Percentiles rank a stretch among this genome's conserved stretches.
Evolutionary conservation across 768 basidiomycete species (phyloP).

Genomic region (Nidularia sp.): DNA sequence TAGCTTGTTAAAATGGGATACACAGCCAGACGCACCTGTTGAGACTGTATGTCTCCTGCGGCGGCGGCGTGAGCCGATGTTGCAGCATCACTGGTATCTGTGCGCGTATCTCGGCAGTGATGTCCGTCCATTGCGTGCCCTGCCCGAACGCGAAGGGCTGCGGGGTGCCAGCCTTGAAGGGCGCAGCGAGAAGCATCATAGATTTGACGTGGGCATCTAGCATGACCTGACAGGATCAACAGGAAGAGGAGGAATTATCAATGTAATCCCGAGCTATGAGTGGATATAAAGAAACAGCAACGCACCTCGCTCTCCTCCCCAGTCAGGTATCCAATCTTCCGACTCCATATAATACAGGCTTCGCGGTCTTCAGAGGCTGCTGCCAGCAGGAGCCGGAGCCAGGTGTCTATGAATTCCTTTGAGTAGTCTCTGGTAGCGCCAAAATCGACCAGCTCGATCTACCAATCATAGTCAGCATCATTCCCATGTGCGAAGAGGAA

Average conservation of each 20-base stretch:
- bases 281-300: not conserved
- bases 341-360: conserved; percentile 68
- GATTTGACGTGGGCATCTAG: conserved; percentile 81
- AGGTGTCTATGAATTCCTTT: conserved; percentile 82
- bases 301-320: conserved; percentile 80
- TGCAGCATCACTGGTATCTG: conserved; percentile 89
- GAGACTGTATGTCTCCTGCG: conserved; percentile 89
- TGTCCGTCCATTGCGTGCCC: conserved; percentile 58
- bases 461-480: not conserved
- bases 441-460: conserved; percentile 92
- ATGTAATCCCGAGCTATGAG: not conserved
- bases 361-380: conserved; percentile 67
- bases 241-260: conserved; percentile 1
- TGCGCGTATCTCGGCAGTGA: conserved; percentile 73
- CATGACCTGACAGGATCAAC: conserved; percentile 54
- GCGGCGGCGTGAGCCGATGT: conserved; percentile 87
- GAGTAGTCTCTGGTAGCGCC: conserved; percentile 90
- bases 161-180: conserved; percentile 62
- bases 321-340: conserved; percentile 85
- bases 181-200: conserved; percentile 79
- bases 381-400: conserved; percentile 80
- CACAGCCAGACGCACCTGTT: conserved; percentile 56
- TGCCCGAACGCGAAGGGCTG: conserved; percentile 82
- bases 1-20: not conserved
- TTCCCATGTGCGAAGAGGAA: not conserved